Evolutionary conservation across 192 early-diverging fungal genomes (phyloP).

Genomic region (Entomortierella lignicola): DNA sequence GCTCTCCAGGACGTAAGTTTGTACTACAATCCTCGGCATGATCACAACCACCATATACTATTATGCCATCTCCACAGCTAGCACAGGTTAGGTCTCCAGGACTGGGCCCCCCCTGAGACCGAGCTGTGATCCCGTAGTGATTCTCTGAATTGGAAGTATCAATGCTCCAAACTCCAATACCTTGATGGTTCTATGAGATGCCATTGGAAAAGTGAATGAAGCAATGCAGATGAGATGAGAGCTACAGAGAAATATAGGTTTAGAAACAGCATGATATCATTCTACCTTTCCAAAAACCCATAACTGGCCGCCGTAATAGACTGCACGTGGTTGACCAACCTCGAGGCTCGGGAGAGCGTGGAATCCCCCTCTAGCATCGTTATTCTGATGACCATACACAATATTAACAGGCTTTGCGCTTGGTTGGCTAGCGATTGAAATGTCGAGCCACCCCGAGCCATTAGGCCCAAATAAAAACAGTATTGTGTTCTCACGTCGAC

Average conservation of each 20-base stretch:
- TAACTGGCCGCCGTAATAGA: slow-evolving; percentile 26
- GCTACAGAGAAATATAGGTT: not conserved
- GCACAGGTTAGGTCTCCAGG: slow-evolving; percentile 36
- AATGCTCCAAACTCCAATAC: slow-evolving; percentile 41
- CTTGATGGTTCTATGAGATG: slow-evolving; percentile 22
- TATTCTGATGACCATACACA: slow-evolving; percentile 8
- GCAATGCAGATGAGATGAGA: no score
- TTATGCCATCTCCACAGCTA: slow-evolving; percentile 38
- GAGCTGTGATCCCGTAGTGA: slow-evolving; percentile 11
- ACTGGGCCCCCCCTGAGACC: slow-evolving; percentile 25
- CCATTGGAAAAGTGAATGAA: not conserved
- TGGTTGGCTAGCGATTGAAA: slow-evolving; percentile 36
- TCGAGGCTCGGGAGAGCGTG: slow-evolving; percentile 7
- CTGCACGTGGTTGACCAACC: slow-evolving; percentile 15
- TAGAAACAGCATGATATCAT: not conserved
- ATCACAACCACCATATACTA: slow-evolving; percentile 50
- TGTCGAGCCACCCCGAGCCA: slow-evolving; percentile 48
- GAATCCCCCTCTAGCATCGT: slow-evolving; percentile 12
- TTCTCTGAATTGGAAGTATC: slow-evolving; percentile 10
- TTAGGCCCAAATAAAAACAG: slow-evolving; percentile 39
- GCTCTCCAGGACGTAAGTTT: slow-evolving; percentile 23
- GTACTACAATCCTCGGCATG: slow-evolving; percentile 33
- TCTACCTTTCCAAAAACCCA: slow-evolving; percentile 53
- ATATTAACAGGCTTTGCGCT: slow-evolving; percentile 33
- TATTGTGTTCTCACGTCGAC: slow-evolving; percentile 41